Evolutionary conservation across 2,329 filamentous ascomycete species (phyloP), one percentile per base, ranked within the genome.

Genomic region (Lachnellula cervina): DNA sequence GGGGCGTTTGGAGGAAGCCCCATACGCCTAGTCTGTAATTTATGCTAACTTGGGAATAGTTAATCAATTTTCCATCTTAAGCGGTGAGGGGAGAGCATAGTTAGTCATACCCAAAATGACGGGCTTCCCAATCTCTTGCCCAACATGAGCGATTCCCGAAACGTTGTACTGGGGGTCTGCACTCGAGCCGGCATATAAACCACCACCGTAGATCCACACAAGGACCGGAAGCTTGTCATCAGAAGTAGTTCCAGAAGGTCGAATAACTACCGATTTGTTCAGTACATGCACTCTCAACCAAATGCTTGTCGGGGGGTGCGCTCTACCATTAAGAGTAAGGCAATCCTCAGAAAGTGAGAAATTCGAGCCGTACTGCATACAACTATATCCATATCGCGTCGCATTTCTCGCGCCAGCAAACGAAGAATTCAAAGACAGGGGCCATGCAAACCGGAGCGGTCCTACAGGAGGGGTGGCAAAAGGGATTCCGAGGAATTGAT

Each of bases 1-100:
- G 62, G 7, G 71, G 71, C 83, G 80, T 83, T 25, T 80, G 77
- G 44, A 89, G 70, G 69, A 91, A 90, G 0, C 88, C 88, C 65
- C 89, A 74, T 2, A 81, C 78, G 2, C 82, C 82, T 37, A 88
- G 77, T 4, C 86, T 77, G 68, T 88, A 83, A 69, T 80, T 80
- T 65, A 84, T 77, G 65, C 76, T 80, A 44, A 85, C 54, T 72
- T 40, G 11, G 21, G 13, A 48, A n/a, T 40, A 28, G 42, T 55
- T 28, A 58, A 34, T 50, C n/a, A 45, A 19, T 23, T 16, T 43
- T 49, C 13, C 32, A n/a, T 21, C 1, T 54, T 17, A 9, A 23
- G n/a, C n/a, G 23, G 17, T 9, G 37, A 37, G 28, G 6, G 7
- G 16, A 19, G 38, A 11, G 48, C 38, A 25, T 13, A 7, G 0